Base-by-base conservation (phyloP, 768 basidiomycete species). In the Pilatotrama ljubarskyi region DNA sequence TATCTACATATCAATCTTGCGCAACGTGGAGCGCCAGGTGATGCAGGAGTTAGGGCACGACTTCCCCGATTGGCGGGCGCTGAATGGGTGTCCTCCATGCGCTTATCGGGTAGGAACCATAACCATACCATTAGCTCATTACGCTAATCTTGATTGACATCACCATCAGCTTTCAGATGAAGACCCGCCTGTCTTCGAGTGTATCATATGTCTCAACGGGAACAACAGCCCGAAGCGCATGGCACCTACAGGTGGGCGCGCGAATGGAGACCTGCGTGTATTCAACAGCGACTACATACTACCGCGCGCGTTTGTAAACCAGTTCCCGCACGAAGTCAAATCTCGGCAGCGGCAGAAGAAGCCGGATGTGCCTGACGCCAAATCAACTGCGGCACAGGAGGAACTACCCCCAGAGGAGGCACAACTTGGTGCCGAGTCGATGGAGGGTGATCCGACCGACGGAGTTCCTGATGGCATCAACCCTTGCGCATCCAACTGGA, bases 31-130 rank as follows among this genome's bases (percentile, higher is more conserved):
- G n/a, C 5, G 15, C 2, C 57, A 46, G 1, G 65, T 77, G 20
- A 36, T 63, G 5, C n/a, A 13, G 13, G 67, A 61, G 3, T 66
- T 80, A 14, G 70, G 69, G 1, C 63, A 68, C 0, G 64, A 74
- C 50, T 41, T 38, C 0, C 67, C 69, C 0, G 44, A 76, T 29
- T 80, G 75, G 74, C 61, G 69, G 2, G 69, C 74, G 5, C 37
- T 65, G 37, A 70, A 78, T 51, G 64, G 69, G 0, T 80, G 78
- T 60, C 73, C 74, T 0, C 55, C 76, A 0, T 80, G 79, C 62
- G 51, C 54, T 15, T 76, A 78, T 50, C 64, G 73, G 69, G 71
- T 76, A 58, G 29, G 29, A 32, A 32, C 29, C 29, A 32, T 32
- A 32, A 32, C 29, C 41, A 13, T 14, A 15, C 51, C 20, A 13